Evolutionary conservation across 2,329 filamentous ascomycete genomes (phyloP).

Genomic region (Pyrenophora seminiperda): DNA sequence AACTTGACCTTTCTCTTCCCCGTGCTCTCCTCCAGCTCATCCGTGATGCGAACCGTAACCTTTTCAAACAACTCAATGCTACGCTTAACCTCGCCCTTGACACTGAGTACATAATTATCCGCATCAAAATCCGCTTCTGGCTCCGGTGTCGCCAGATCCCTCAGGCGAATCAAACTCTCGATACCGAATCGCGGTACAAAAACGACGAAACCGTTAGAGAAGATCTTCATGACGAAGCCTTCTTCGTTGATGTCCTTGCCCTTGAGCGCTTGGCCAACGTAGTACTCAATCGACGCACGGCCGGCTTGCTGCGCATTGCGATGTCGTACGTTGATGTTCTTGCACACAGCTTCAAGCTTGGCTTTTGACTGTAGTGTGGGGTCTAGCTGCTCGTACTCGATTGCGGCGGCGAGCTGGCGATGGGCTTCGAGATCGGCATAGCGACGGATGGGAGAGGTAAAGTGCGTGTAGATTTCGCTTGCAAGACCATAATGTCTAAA

Average conservation of each 20-base stretch:
- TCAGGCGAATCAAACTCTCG: constrained; percentile 84
- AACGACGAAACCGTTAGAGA: constrained; percentile 96
- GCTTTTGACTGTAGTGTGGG: constrained; percentile 78
- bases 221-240: constrained; percentile 95
- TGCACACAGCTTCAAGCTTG: constrained; percentile 90
- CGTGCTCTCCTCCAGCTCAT: constrained; percentile 92
- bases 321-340: constrained; percentile 97
- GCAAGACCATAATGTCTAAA: constrained; percentile 97
- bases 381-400: constrained; percentile 88
- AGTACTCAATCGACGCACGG: constrained; percentile 93
- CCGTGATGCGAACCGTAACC: constrained; percentile 84
- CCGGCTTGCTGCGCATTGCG: constrained; percentile 96
- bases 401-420: constrained; percentile 91
- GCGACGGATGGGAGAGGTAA: constrained; percentile 94
- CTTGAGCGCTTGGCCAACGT: constrained; percentile 94
- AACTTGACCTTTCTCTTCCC: constrained; percentile 91
- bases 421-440: constrained; percentile 97
- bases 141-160: constrained; percentile 77
- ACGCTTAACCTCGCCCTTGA: constrained; percentile 61
- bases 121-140: constrained; percentile 83
- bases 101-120: constrained; percentile 77
- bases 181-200: constrained; percentile 96
- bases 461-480: constrained; percentile 97
- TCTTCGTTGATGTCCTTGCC: constrained; percentile 78
- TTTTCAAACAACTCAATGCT: constrained; percentile 88